Evolutionary conservation across 495 filamentous ascomycete genomes (phyloP).

Genomic region (Geoglossum glabrum): DNA sequence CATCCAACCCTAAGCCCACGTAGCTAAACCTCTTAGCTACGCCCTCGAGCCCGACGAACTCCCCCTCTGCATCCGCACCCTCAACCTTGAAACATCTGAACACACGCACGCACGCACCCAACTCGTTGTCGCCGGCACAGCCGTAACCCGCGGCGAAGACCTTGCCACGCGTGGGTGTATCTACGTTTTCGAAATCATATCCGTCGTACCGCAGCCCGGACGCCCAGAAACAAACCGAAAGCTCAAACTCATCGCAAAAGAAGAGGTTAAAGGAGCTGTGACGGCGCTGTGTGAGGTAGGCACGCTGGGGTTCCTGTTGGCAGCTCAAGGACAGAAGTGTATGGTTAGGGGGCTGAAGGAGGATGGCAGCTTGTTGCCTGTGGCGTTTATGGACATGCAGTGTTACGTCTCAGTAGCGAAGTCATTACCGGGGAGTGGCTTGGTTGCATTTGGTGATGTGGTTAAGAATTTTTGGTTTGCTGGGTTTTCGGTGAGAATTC

Average conservation of each 20-base stretch:
- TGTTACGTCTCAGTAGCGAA: constrained; percentile 70
- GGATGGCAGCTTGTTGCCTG: constrained; percentile 73
- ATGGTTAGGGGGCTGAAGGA: constrained; percentile 94
- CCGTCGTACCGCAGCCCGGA: constrained; percentile 75
- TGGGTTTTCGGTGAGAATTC: constrained; percentile 67
- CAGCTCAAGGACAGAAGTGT: constrained; percentile 88
- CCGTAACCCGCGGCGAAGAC: constrained; percentile 71
- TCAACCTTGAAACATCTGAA: constrained; percentile 79
- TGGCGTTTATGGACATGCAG: constrained; percentile 96
- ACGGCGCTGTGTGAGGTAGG: constrained; percentile 72
- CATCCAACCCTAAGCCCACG: background rate
- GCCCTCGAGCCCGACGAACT: constrained; percentile 49
- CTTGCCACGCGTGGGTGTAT: constrained; percentile 64
- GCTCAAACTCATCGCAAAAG: constrained; percentile 68
- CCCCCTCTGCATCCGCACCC: constrained; percentile 58
- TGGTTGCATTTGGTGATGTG: constrained; percentile 71
- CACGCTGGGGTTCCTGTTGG: constrained; percentile 78
- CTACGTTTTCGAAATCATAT: constrained; percentile 80
- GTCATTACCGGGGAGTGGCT: constrained; percentile 59
- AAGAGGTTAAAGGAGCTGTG: constrained; percentile 86
- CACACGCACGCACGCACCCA: constrained; percentile 65
- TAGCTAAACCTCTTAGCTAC: constrained; percentile 16
- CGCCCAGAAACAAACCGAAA: constrained; percentile 65
- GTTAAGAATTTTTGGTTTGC: constrained; percentile 89
- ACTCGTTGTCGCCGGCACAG: constrained; percentile 69